A percentile compares a stretch with the other conserved stretches of the same genome.
Evolutionary conservation across 1,139 yeast genomes (phyloP).

Genomic region (Blastobotrys aristatus): DNA sequence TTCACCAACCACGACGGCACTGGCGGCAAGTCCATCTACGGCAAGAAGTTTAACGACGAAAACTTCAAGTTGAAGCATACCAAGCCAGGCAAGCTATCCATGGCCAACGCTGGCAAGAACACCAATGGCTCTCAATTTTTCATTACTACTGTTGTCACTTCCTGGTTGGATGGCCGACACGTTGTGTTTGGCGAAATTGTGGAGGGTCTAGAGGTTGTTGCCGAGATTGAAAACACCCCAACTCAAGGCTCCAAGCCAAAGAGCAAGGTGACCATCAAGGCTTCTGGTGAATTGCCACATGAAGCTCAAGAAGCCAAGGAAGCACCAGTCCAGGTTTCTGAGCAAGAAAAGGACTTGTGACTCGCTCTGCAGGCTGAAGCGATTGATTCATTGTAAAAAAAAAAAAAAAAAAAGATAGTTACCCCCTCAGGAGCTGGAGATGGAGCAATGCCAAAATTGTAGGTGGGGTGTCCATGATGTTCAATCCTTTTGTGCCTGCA

Average conservation of each 20-base stretch:
- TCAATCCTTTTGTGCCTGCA: no score
- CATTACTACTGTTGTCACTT: slow-evolving; percentile 84
- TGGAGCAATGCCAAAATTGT: no score
- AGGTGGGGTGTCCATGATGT: no score
- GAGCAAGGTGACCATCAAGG: slow-evolving; percentile 64
- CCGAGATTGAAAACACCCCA: slow-evolving; percentile 70
- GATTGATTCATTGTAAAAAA: slow-evolving; percentile 11
- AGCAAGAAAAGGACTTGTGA: slow-evolving; percentile 20
- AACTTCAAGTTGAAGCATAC: slow-evolving; percentile 76
- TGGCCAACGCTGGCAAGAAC: slow-evolving; percentile 97
- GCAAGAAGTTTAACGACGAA: slow-evolving; percentile 82
- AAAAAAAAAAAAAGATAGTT: no score
- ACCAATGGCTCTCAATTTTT: slow-evolving; percentile 96
- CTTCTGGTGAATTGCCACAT: slow-evolving; percentile 62
- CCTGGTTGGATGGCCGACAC: slow-evolving; percentile 93
- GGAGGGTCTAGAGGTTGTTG: slow-evolving; percentile 79
- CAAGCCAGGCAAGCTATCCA: slow-evolving; percentile 68
- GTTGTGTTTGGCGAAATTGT: slow-evolving; percentile 93
- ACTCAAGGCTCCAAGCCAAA: slow-evolving; percentile 71
- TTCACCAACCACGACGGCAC: slow-evolving; percentile 89
- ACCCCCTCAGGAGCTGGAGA: no score
- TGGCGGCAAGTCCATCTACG: slow-evolving; percentile 95
- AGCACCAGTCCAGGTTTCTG: slow-evolving; percentile 14
- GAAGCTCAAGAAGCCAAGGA: slow-evolving; percentile 11
- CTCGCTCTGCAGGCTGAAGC: slow-evolving; percentile 17